These are phyloP conservation scores for Pythium scleroteichum DNA, from an alignment of 352 stramenopile genomes.

Conservation along the genomic window DNA sequence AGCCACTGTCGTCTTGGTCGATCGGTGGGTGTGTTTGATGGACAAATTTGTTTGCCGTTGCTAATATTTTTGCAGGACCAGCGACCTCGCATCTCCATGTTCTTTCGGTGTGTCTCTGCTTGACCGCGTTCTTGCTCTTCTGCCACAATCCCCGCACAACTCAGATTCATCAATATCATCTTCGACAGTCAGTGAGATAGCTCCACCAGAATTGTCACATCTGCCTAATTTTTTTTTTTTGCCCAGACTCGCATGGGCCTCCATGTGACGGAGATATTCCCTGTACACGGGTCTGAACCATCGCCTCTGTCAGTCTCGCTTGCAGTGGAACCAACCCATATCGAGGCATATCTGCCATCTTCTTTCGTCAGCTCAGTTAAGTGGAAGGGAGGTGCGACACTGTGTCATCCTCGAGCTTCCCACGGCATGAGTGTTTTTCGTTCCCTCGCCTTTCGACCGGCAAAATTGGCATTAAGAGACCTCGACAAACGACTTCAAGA, in stretches of 20 bases:
- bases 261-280: conserved; percentile 69
- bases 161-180: not conserved
- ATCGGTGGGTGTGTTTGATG: conserved; percentile 46
- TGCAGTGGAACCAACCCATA: conserved; percentile 13
- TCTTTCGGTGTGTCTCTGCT: conserved; percentile 70
- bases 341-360: conserved; percentile 38
- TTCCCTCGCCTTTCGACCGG: conserved; percentile 59
- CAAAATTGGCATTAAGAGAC: conserved; percentile 70
- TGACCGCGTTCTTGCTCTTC: conserved; percentile 60
- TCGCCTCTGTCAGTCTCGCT: conserved; percentile 32
- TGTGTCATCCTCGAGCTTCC: conserved; percentile 55
- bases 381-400: conserved; percentile 66
- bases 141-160: conserved; percentile 49
- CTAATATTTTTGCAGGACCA: conserved; percentile 41
- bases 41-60: no score
- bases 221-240: no score
- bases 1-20: conserved; percentile 64
- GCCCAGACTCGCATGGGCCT: conserved; percentile 33
- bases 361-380: conserved; percentile 58
- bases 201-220: no score
- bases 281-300: conserved; percentile 64
- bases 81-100: conserved; percentile 60
- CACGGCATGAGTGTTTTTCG: conserved; percentile 56
- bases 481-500: conserved; percentile 67
- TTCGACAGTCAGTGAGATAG: conserved; percentile 4